Percentiles rank a stretch among this genome's conserved stretches.
Conservation (phyloP, 2,329 filamentous ascomycete genomes). For the Apiospora pterosperma region DNA sequence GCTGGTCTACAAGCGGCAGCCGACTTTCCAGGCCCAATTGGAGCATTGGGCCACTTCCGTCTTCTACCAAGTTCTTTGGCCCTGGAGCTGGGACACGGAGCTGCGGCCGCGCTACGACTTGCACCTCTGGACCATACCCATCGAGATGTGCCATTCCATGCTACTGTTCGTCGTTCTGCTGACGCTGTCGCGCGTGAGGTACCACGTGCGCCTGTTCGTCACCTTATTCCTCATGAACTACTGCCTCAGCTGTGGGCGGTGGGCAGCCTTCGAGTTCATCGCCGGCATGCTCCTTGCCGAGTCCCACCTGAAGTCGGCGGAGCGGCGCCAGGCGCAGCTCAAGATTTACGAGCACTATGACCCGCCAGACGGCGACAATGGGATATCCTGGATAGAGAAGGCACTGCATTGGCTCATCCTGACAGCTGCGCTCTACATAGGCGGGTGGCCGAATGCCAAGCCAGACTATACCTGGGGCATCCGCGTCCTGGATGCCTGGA, state of each 20-base stretch:
- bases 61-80: slow-evolving; percentile 20
- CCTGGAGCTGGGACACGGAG: slow-evolving; percentile 26
- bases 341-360: slow-evolving; percentile 2
- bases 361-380: slow-evolving; percentile 2
- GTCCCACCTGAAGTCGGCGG: slow-evolving; percentile 33
- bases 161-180: slow-evolving; percentile 38
- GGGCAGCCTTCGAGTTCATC: slow-evolving; percentile 44
- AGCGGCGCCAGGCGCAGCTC: slow-evolving; percentile 7
- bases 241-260: slow-evolving; percentile 34
- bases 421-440: slow-evolving; percentile 30
- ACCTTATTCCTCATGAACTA: slow-evolving; percentile 32
- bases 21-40: slow-evolving; percentile 21
- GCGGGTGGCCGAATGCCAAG: slow-evolving; percentile 36
- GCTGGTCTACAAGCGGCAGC: slow-evolving; percentile 22
- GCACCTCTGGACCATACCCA: slow-evolving; percentile 47
- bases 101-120: slow-evolving; percentile 33
- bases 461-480: slow-evolving; percentile 31
- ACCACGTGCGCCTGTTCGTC: slow-evolving; percentile 30
- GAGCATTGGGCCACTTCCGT: slow-evolving; percentile 21
- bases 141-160: slow-evolving; percentile 44
- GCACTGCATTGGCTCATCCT: slow-evolving; percentile 23
- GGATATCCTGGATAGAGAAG: slow-evolving; percentile 5
- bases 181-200: slow-evolving; percentile 29
- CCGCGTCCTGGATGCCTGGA: slow-evolving; percentile 25
- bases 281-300: slow-evolving; percentile 44